A percentile compares a stretch with the other conserved stretches of the same genome.
Conservation (phyloP, 345 rosid genomes). For the Capsella bursapastoris region DNA sequence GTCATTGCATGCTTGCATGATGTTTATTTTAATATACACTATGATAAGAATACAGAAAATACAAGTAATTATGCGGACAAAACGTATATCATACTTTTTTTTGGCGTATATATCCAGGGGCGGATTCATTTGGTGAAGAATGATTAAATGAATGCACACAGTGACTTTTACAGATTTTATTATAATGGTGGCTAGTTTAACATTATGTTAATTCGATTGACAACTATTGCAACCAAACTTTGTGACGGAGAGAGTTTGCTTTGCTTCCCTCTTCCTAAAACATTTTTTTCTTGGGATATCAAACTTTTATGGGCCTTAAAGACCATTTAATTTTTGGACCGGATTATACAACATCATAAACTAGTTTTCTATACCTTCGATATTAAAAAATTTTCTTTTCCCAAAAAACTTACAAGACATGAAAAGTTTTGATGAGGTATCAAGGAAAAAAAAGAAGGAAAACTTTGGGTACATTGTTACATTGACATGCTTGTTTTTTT, state of each 20-base stretch:
- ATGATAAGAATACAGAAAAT: not conserved
- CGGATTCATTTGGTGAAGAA: conserved; percentile 1
- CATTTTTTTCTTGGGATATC: not conserved
- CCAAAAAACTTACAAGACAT: not conserved
- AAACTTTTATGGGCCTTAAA: not conserved
- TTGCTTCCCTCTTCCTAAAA: too few species aligned
- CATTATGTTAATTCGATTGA: too few species aligned
- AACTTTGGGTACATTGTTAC: not conserved
- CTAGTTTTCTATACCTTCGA: too few species aligned
- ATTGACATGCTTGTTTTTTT: not conserved
- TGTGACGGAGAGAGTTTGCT: too few species aligned
- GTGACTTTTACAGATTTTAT: not conserved
- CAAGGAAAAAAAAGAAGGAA: not conserved
- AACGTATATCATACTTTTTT: not conserved
- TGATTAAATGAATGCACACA: not conserved
- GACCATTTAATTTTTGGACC: not conserved
- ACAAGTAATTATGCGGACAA: conserved; percentile 11
- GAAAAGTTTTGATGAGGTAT: not conserved
- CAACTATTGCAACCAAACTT: too few species aligned
- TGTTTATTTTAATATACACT: conserved; percentile 17
- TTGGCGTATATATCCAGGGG: not conserved
- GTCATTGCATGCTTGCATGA: conserved; percentile 32
- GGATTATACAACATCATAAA: not conserved
- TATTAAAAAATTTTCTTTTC: too few species aligned
- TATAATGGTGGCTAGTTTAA: too few species aligned